Percentiles rank a stretch among this genome's conserved stretches.
These are phyloP conservation scores for Vitis rupestris DNA, from an alignment of 164 flowering plant genomes.

Conservation along the genomic window DNA sequence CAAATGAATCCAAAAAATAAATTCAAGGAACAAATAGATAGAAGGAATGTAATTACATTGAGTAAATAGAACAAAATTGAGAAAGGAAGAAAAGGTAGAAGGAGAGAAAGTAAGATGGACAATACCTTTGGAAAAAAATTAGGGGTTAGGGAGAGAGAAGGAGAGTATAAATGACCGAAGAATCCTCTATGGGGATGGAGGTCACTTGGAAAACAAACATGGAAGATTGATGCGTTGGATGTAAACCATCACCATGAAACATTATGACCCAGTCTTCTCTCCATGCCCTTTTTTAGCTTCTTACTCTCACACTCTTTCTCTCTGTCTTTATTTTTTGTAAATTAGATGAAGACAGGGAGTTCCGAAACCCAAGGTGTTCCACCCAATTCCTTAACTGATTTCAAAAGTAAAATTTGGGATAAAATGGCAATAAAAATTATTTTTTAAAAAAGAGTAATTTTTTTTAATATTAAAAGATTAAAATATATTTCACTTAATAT, in stretches of 20 bases:
- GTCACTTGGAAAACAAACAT: conserved; percentile 2
- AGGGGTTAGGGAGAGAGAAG: neutral
- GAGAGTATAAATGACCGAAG: neutral
- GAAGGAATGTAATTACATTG: too few relatives aligned
- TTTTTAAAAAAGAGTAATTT: too few relatives aligned
- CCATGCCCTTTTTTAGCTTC: neutral
- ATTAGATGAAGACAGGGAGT: neutral
- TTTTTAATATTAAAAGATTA: too few relatives aligned
- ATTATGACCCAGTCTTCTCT: neutral
- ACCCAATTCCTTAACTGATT: too few relatives aligned
- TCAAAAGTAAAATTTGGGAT: too few relatives aligned
- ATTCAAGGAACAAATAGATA: neutral
- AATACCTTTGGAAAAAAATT: neutral
- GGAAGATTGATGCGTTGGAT: neutral
- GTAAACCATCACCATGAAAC: neutral
- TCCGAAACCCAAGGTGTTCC: too few relatives aligned
- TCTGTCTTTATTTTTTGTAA: neutral
- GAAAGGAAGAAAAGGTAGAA: neutral
- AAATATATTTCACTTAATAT: too few relatives aligned
- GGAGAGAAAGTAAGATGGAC: neutral
- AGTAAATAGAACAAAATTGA: neutral
- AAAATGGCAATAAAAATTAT: too few relatives aligned
- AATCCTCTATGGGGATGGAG: neutral
- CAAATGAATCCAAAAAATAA: neutral
- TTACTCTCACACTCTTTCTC: neutral